Percentiles rank a stretch among this genome's conserved stretches.
Conservation (phyloP, 1,284 basidiomycete species). For the Sporisorium scitamineum region DNA sequence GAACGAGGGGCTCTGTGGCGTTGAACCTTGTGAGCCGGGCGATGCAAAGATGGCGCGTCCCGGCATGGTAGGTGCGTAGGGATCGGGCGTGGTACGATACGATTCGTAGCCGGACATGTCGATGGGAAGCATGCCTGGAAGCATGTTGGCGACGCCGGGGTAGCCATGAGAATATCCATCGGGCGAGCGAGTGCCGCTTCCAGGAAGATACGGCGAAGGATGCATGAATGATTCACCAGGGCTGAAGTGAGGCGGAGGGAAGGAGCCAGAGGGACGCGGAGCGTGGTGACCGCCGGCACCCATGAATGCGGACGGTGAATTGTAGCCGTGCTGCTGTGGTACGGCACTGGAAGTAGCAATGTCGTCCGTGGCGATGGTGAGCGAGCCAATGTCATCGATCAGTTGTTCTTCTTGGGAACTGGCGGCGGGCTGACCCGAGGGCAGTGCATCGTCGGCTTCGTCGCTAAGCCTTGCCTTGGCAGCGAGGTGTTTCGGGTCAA, state of each 20-base stretch:
- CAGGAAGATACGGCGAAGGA: constrained; percentile 31
- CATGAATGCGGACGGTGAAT: constrained; percentile 25
- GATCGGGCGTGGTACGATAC: constrained; percentile 57
- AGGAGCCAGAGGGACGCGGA: constrained; percentile 36
- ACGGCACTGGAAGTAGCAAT: constrained; percentile 2
- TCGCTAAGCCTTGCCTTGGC: constrained; percentile 18
- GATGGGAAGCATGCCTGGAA: constrained; percentile 39
- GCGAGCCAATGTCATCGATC: constrained; percentile 17
- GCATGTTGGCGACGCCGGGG: constrained; percentile 28
- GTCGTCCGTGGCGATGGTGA: constrained; percentile 26
- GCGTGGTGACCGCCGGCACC: constrained; percentile 17
- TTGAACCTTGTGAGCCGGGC: constrained; percentile 46
- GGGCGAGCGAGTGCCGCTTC: constrained; percentile 43
- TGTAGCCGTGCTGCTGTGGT: constrained; percentile 17
- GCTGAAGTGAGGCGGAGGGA: constrained; percentile 37
- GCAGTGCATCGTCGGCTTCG: constrained; percentile 5
- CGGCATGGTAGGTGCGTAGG: constrained; percentile 52
- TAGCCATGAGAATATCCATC: constrained; percentile 36
- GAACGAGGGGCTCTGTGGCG: constrained; percentile 47
- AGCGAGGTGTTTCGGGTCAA: constrained; percentile 40
- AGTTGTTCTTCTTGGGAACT: constrained; percentile 20
- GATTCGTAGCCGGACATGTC: constrained; percentile 58
- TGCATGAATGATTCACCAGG: constrained; percentile 41
- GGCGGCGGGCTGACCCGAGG: constrained; percentile 19
- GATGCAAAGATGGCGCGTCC: constrained; percentile 49